phyloP scores from a whole-genome alignment of 2,329 filamentous ascomycete genomes.

The Aspergillus sp. region DNA sequence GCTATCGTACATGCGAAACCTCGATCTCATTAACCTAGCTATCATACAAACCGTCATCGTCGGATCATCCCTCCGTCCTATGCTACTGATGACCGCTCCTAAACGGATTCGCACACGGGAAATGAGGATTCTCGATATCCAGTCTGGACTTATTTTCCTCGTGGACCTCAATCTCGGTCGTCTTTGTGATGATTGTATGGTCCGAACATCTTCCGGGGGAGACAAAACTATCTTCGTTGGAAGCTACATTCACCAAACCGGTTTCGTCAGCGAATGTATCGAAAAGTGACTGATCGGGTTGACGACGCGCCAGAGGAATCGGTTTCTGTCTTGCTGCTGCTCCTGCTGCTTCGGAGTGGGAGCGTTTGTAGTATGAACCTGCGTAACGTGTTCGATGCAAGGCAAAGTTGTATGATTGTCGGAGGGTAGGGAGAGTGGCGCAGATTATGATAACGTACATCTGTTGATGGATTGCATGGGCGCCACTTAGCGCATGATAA shows the following conservation, averaged over 20 bases:
- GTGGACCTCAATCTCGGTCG: conserved; percentile 8
- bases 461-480: background rate
- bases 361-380: background rate
- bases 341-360: background rate
- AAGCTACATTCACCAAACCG: background rate
- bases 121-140: background rate
- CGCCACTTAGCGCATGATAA: no score
- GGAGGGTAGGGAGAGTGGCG: conserved; percentile 14
- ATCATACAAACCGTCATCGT: no score
- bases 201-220: background rate
- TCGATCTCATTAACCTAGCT: no score
- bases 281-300: conserved; percentile 10
- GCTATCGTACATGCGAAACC: no score
- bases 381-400: conserved; percentile 5
- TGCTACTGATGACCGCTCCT: background rate
- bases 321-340: background rate
- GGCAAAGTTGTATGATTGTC: conserved; percentile 8
- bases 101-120: conserved; percentile 5
- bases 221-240: conserved; percentile 2
- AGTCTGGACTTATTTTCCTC: background rate
- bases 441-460: conserved; percentile 20
- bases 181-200: conserved; percentile 4
- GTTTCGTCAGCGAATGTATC: conserved; percentile 6
- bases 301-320: background rate
- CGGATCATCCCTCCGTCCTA: background rate